A percentile compares a stretch with the other conserved stretches of the same genome.
Conservation (phyloP, 2,329 filamentous ascomycete genomes). For the Nemania sp. region DNA sequence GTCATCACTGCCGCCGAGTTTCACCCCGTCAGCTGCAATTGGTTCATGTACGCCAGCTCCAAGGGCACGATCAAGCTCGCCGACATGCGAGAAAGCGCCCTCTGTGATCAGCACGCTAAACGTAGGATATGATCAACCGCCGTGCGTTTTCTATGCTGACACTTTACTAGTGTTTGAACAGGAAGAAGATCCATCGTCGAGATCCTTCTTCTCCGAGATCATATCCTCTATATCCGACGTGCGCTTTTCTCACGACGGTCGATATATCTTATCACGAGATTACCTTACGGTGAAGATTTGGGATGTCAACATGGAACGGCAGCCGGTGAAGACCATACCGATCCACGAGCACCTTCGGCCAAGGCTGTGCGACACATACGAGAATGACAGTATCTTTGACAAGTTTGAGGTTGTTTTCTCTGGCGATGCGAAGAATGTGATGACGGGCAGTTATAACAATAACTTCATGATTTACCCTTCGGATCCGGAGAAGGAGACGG, state of each 20-base stretch:
- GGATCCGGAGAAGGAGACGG: constrained; percentile 92
- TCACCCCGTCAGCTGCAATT: constrained; percentile 95
- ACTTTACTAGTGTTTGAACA: constrained; percentile 83
- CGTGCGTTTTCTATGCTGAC: constrained; percentile 18
- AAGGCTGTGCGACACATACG: constrained; percentile 94
- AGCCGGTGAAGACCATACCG: constrained; percentile 96
- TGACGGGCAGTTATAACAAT: constrained; percentile 99
- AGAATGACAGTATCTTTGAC: constrained; percentile 99
- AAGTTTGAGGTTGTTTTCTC: constrained; percentile 99
- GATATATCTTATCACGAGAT: constrained; percentile 96
- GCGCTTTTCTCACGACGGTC: constrained; percentile 92
- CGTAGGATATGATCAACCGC: constrained; percentile 56
- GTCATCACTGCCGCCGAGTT: constrained; percentile 99
- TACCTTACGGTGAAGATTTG: constrained; percentile 99
- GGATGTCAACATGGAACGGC: constrained; percentile 99
- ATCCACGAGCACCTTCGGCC: constrained; percentile 97
- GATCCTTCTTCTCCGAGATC: constrained; percentile 99
- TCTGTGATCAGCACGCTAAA: constrained; percentile 96
- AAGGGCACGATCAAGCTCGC: constrained; percentile 99
- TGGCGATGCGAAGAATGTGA: constrained; percentile 96
- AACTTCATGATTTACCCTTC: constrained; percentile 99
- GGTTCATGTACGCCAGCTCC: constrained; percentile 99
- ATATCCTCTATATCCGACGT: constrained; percentile 99
- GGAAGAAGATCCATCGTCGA: constrained; percentile 94
- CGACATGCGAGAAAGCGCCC: constrained; percentile 94